These are phyloP conservation scores for Termitomyces sp. DNA, from an alignment of 1,284 basidiomycete species.

Conservation along the genomic window DNA sequence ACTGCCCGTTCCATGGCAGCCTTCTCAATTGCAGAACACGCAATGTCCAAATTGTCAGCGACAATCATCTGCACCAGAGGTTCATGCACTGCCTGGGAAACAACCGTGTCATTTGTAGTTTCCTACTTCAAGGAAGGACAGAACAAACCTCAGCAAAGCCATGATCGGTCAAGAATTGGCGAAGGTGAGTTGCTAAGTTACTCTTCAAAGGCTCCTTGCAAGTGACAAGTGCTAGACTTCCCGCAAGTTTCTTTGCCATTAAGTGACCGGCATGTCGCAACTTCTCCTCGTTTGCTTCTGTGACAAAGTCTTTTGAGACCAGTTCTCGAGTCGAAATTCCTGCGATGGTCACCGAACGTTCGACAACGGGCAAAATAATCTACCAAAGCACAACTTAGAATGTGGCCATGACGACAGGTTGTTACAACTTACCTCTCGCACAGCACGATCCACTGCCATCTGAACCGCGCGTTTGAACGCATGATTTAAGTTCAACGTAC, in stretches of 20 bases:
- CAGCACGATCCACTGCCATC: constrained; percentile 89
- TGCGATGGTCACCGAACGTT: constrained; percentile 98
- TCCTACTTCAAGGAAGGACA: constrained; percentile 1
- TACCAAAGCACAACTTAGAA: constrained; percentile 24
- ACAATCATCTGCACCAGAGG: constrained; percentile 78
- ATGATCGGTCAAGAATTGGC: constrained; percentile 75
- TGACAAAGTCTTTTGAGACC: constrained; percentile 95
- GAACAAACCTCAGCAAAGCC: constrained; percentile 77
- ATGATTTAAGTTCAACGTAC: constrained; percentile 72
- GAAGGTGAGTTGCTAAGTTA: constrained; percentile 88
- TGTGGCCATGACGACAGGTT: neutral
- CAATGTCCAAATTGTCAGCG: constrained; percentile 91
- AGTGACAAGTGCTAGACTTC: constrained; percentile 94
- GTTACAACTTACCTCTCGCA: constrained; percentile 71
- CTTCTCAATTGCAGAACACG: constrained; percentile 93
- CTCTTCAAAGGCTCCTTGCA: constrained; percentile 97
- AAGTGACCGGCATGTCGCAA: constrained; percentile 89
- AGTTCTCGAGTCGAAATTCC: constrained; percentile 97
- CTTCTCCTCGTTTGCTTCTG: constrained; percentile 89
- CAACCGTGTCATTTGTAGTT: constrained; percentile 1
- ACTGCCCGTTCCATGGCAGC: constrained; percentile 97
- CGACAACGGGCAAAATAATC: constrained; percentile 97
- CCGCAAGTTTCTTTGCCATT: constrained; percentile 97
- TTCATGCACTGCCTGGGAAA: constrained; percentile 58
- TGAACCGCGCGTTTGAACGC: constrained; percentile 90